These are phyloP conservation scores for Fusarium phyllophilum DNA, from an alignment of 2,329 filamentous ascomycete species.

Conservation along the genomic window DNA sequence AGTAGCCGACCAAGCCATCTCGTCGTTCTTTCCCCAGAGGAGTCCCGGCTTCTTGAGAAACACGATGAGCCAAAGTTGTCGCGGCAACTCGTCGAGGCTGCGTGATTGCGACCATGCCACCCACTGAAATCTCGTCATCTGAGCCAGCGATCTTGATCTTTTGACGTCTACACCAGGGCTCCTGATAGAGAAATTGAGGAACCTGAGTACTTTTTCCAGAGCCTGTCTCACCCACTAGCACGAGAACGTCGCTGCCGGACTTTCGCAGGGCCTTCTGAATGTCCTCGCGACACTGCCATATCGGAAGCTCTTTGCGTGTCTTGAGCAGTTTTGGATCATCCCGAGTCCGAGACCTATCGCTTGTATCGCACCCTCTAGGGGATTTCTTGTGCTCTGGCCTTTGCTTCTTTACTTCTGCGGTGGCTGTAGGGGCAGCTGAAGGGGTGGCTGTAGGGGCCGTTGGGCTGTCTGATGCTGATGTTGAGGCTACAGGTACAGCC, in stretches of 20 bases:
- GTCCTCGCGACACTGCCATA: conserved; percentile 77
- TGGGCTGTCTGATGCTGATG: conserved; percentile 3
- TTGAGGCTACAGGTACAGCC: conserved; percentile 1
- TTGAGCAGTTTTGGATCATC: conserved; percentile 52
- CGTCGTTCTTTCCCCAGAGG: conserved; percentile 56
- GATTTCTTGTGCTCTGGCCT: conserved; percentile 12
- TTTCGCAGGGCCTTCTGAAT: conserved; percentile 71
- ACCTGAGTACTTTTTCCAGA: conserved; percentile 98
- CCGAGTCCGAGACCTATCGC: conserved; percentile 18
- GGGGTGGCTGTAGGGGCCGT: not conserved
- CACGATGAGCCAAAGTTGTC: conserved; percentile 87
- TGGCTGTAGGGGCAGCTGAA: not conserved
- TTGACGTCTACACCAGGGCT: conserved; percentile 79
- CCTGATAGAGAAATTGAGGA: conserved; percentile 84
- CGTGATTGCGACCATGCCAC: conserved; percentile 90
- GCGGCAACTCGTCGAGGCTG: conserved; percentile 94
- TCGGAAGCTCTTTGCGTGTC: conserved; percentile 76
- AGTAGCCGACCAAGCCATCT: conserved; percentile 80
- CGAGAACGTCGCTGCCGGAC: conserved; percentile 74
- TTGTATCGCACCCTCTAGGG: conserved; percentile 10
- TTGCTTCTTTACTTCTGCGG: not conserved
- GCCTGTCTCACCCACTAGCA: conserved; percentile 93
- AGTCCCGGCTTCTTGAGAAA: conserved; percentile 78
- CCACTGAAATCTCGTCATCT: conserved; percentile 63
- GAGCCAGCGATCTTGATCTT: conserved; percentile 59